Percentiles rank a stretch among this genome's conserved stretches.
phyloP scores from a whole-genome alignment of 2,329 filamentous ascomycete genomes.

The Colletotrichum musae region DNA sequence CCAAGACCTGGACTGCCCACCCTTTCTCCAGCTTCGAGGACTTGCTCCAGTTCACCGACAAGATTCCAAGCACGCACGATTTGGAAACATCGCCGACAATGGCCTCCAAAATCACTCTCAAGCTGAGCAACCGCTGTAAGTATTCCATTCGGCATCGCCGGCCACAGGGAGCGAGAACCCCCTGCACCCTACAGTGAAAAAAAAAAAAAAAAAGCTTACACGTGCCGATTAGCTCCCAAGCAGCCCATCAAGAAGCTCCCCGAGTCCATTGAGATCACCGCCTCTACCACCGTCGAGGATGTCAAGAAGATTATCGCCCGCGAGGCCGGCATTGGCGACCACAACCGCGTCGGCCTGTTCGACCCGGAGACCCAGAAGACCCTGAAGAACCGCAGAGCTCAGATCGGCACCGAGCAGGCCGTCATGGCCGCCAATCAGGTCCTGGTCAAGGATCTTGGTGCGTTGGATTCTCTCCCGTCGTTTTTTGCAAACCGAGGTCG shows the following conservation, averaged over 20 bases:
- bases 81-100: constrained; percentile 42
- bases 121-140: constrained; percentile 60
- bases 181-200: background rate
- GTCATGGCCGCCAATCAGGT: constrained; percentile 70
- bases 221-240: constrained; percentile 56
- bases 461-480: constrained; percentile 43
- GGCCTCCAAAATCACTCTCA: constrained; percentile 54
- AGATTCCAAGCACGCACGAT: constrained; percentile 3
- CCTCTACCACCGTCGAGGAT: constrained; percentile 71
- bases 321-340: constrained; percentile 65
- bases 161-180: background rate
- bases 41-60: constrained; percentile 5
- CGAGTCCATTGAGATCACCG: constrained; percentile 61
- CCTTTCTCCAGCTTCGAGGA: constrained; percentile 16
- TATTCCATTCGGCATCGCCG: background rate
- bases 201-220: constrained; percentile 18
- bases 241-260: constrained; percentile 70
- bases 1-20: constrained; percentile 4
- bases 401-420: constrained; percentile 63
- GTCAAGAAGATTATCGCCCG: constrained; percentile 70
- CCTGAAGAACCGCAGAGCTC: constrained; percentile 72
- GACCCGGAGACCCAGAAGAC: constrained; percentile 74
- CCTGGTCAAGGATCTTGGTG: constrained; percentile 95
- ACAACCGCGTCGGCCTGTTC: constrained; percentile 74
- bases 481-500: background rate